Conservation (phyloP, 352 stramenopile genomes). For the Phytophthora tentaculata region DNA sequence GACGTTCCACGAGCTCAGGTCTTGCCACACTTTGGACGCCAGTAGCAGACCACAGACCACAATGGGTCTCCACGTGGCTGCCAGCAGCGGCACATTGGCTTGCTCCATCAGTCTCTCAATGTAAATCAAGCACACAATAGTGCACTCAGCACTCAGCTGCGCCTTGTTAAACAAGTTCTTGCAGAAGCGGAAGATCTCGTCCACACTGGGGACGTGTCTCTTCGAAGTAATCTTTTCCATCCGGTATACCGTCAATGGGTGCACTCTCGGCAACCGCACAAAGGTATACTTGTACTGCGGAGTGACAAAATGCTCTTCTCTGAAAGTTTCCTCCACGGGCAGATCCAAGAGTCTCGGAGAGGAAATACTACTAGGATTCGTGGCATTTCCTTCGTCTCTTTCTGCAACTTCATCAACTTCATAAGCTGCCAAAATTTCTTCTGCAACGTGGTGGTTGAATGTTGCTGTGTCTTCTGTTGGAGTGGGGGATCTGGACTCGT, state of each 20-base stretch:
- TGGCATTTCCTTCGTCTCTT: conserved; percentile 21
- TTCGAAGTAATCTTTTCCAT: conserved; percentile 89
- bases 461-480: conserved; percentile 16
- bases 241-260: conserved; percentile 78
- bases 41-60: conserved; percentile 97
- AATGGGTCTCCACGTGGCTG: conserved; percentile 97
- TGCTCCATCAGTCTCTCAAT: conserved; percentile 99
- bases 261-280: conserved; percentile 70
- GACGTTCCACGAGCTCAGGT: conserved; percentile 98
- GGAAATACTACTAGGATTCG: conserved; percentile 51
- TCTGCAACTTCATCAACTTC: conserved; percentile 22
- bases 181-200: conserved; percentile 94
- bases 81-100: conserved; percentile 94
- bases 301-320: conserved; percentile 90
- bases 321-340: conserved; percentile 83
- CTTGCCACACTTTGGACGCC: conserved; percentile 99
- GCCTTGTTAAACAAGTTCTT: conserved; percentile 97
- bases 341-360: conserved; percentile 73
- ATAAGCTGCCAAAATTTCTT: background rate
- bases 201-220: conserved; percentile 85
- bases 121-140: conserved; percentile 99
- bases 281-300: conserved; percentile 92
- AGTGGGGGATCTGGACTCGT: conserved; percentile 28
- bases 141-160: conserved; percentile 98
- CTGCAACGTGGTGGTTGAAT: conserved; percentile 10